Evolutionary conservation across 495 filamentous ascomycete species (phyloP).

Genomic region (Darksidea phi): DNA sequence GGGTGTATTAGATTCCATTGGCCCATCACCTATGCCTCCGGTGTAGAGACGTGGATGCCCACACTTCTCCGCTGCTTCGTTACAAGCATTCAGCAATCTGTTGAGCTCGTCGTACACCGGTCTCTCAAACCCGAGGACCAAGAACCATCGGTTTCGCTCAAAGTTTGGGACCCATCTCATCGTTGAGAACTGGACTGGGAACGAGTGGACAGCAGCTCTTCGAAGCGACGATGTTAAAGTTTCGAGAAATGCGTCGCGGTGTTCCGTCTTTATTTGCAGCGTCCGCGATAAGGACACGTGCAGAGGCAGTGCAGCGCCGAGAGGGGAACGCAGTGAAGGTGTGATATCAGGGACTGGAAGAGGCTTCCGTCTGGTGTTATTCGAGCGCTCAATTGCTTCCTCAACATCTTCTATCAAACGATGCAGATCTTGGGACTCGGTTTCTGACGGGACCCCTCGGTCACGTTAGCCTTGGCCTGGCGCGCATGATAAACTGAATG

Average conservation of each 20-base stretch:
- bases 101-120: conserved; percentile 58
- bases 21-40: conserved; percentile 19
- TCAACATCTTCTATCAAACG: conserved; percentile 51
- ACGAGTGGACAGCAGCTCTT: conserved; percentile 51
- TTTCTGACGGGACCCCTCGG: conserved; percentile 67
- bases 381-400: conserved; percentile 7
- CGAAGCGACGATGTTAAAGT: conserved; percentile 44
- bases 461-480: conserved; percentile 41
- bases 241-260: conserved; percentile 63
- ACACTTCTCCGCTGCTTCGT: conserved; percentile 57
- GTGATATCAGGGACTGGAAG: conserved; percentile 42
- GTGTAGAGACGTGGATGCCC: conserved; percentile 73
- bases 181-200: conserved; percentile 48
- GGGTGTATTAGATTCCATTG: conserved; percentile 16
- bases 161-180: conserved; percentile 70
- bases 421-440: conserved; percentile 55
- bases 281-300: conserved; percentile 87
- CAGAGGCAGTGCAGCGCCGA: conserved; percentile 75
- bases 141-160: conserved; percentile 80
- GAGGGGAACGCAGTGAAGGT: conserved; percentile 69
- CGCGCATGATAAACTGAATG: background rate
- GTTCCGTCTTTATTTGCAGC: conserved; percentile 61
- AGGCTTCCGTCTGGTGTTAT: conserved; percentile 3
- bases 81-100: conserved; percentile 62
- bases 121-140: conserved; percentile 64